Conservation (phyloP, 2,329 filamentous ascomycete species). For the Aspergillus clavatus region DNA sequence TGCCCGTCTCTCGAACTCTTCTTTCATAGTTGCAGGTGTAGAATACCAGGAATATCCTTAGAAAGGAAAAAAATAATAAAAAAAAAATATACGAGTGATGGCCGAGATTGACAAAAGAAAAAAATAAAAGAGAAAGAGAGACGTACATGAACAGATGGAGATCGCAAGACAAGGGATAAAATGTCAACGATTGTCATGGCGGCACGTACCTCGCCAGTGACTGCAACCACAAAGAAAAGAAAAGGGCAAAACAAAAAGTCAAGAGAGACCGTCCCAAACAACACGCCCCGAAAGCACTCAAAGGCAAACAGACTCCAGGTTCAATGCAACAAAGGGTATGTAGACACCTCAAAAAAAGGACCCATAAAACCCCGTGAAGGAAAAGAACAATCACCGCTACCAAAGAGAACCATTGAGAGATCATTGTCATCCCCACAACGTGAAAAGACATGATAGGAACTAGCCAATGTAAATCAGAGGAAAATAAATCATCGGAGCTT, state of each 20-base stretch:
- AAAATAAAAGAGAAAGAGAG: too few species aligned
- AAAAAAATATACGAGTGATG: background rate
- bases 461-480: constrained; percentile 4
- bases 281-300: constrained; percentile 11
- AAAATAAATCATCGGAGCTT: constrained; percentile 3
- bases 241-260: background rate
- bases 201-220: background rate
- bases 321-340: constrained; percentile 22
- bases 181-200: too few species aligned
- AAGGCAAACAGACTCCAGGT: constrained; percentile 22
- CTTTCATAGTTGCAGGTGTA: background rate
- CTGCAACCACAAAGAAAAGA: background rate
- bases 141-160: background rate
- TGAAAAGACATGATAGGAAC: constrained; percentile 7
- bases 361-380: constrained; percentile 13
- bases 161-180: background rate
- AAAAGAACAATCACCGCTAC: constrained; percentile 11
- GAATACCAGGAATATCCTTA: too few species aligned
- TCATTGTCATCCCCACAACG: constrained; percentile 10
- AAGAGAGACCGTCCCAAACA: constrained; percentile 10
- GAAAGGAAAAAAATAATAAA: too few species aligned
- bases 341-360: constrained; percentile 11
- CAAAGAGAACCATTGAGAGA: constrained; percentile 13
- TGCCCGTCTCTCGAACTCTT: too few species aligned
- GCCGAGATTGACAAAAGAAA: background rate